These are phyloP conservation scores for Musa troglodytarum DNA, from an alignment of 176 grass and related monocot species.

Conservation along the genomic window DNA sequence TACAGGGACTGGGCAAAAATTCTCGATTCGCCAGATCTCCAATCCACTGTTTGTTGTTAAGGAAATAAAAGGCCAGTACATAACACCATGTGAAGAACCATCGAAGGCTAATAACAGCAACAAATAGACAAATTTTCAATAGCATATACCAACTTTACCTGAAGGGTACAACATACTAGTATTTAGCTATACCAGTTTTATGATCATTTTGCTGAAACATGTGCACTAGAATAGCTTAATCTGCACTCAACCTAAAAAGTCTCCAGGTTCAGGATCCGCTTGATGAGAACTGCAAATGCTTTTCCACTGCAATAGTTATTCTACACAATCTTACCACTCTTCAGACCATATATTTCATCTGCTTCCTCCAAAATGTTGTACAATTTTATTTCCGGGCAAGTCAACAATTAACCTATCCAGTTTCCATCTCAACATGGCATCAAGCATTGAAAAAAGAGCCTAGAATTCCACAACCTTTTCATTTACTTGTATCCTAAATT, in stretches of 20 bases:
- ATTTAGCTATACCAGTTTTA: neutral
- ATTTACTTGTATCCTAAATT: neutral
- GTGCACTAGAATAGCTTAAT: neutral
- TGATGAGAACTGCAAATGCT: neutral
- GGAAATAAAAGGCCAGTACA: conserved; percentile 18
- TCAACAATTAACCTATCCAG: neutral
- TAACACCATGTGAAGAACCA: neutral
- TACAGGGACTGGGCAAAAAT: conserved; percentile 61
- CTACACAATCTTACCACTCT: neutral
- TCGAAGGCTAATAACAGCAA: neutral
- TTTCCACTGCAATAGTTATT: neutral
- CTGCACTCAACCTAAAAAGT: neutral
- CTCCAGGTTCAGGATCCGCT: neutral
- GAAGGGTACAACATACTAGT: neutral
- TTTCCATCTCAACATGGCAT: neutral
- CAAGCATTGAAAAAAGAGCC: neutral
- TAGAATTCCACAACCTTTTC: neutral
- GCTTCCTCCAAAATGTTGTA: neutral
- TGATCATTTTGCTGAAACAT: neutral
- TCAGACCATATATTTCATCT: neutral
- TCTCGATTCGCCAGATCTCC: conserved; percentile 89
- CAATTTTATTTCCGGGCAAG: neutral
- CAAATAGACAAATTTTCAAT: neutral
- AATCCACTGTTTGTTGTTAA: conserved; percentile 57
- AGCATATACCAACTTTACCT: neutral